Evolutionary conservation across 176 grass and related monocot genomes (phyloP), one percentile per base, ranked within the genome.

Genomic region (Lolium rigidum): DNA sequence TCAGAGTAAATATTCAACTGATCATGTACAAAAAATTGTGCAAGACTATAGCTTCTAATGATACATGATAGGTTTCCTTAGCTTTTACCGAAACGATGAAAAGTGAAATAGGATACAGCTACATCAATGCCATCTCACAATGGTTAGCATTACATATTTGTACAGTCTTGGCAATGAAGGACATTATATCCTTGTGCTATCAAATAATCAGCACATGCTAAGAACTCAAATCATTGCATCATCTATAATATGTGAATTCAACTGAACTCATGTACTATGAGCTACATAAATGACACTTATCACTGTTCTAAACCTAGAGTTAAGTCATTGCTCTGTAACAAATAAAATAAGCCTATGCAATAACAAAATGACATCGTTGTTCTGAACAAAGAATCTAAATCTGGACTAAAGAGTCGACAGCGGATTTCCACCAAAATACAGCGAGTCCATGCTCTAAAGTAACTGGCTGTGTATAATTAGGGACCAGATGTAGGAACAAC

Each of bases 61-160:
- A 47, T 25, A 91, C 4, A 81, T 46, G 26, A 73, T 26, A 26
- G 41, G 48, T 15, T 70, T 62, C 4, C 20, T 37, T 55, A 16
- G 12, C 44, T 69, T 70, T 69, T 86, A 56, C 21, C 10, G 21
- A 61, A 77, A 51, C 64, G 59, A 67, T 22, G 14, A 37, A 21
- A 83, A 83, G 3, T 22, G 58, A 86, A 73, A 44, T 21, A 85
- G 74, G 17, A 57, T 66, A 48, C n/a, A 65, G 56, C 48, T 78
- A 61, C 17, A 18, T 31, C 38, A 83, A 63, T 73, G 38, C 10
- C 58, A 57, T 78, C 48, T 48, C 58, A 54, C 11, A 80, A 6
- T 26, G 35, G 6, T 48, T 26, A 43, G 79, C 38, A 47, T 59
- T 77, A 52, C 73, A 43, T 73, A 50, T 62, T 18, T 47, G 15